Conservation (phyloP, 495 filamentous ascomycete genomes). For the Annulohypoxylon moriforme region DNA sequence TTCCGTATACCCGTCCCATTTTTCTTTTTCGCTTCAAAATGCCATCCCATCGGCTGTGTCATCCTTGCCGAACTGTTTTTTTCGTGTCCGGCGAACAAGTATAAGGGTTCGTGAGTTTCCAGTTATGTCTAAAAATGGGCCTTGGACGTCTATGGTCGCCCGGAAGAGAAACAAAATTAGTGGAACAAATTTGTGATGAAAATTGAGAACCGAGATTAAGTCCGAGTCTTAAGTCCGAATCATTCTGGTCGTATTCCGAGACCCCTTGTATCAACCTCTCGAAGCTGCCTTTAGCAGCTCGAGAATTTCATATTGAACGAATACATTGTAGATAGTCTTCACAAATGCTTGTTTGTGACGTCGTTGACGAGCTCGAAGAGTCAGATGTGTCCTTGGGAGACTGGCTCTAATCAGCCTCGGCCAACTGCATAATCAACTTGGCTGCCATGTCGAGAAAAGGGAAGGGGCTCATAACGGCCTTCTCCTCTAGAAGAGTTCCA, state of each 20-base stretch:
- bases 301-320: slow-evolving; percentile 6
- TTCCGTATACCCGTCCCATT: slow-evolving; percentile 25
- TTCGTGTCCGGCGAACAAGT: slow-evolving; percentile 28
- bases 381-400: slow-evolving; percentile 8
- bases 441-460: slow-evolving; percentile 82
- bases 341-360: background rate
- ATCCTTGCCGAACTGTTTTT: slow-evolving; percentile 16
- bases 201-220: slow-evolving; percentile 4
- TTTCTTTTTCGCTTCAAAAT: slow-evolving; percentile 34
- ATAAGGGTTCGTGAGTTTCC: slow-evolving; percentile 39
- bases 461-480: slow-evolving; percentile 79
- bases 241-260: background rate
- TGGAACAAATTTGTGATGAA: slow-evolving; percentile 16
- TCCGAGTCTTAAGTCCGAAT: background rate
- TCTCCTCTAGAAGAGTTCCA: slow-evolving; percentile 71
- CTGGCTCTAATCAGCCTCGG: slow-evolving; percentile 67
- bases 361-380: slow-evolving; percentile 10
- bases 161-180: slow-evolving; percentile 20
- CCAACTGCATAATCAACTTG: slow-evolving; percentile 78
- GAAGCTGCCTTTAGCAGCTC: background rate
- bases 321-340: background rate
- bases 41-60: slow-evolving; percentile 19
- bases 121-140: slow-evolving; percentile 38
- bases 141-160: background rate
- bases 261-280: background rate